Base-by-base conservation (phyloP, 164 flowering plant species). In the Tinospora cordifolia region DNA sequence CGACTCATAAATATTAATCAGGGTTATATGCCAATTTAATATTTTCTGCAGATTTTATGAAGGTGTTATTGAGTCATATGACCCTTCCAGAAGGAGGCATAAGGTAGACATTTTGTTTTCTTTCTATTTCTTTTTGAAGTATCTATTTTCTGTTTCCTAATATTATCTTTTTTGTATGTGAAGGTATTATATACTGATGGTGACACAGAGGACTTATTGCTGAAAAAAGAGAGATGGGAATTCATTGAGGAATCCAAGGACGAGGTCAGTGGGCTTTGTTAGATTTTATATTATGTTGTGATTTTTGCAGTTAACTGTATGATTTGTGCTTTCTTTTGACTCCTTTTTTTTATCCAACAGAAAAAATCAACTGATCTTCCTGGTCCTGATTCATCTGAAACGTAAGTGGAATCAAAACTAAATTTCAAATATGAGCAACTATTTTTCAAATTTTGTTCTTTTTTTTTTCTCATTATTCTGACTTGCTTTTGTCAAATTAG, bases 111-210 rank as follows among this genome's bases (percentile, higher is more conserved):
- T 65, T 22, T 41, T n/a, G 17, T 60, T 63, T 22, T 66, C 11
- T 39, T 1, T 7, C 21, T 30, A 30, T 62, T 49, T 0, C 46
- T 71, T 11, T 63, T 24, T 19, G 22, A 54, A 54, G 4, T 17
- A 1, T 36, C 8, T 64, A 67, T 36, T 63, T 40, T 64, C 1
- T 13, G 22, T 26, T 58, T 39, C 46, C 11, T 22, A 27, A 40
- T 17, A 66, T 9, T 41, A 39, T 70, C 40, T 6, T 10, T 26
- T 9, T 34, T 6, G 58, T 72, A 34, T 24, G 22, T 73, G 44
- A 68, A 93, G 98, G 84, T 93, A 60, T 8, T 71, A 9, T 93
- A 93, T 75, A 26, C 0, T 79, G 98, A 93, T 75, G 97, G 94
- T 24, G 98, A 93, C 72, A 64, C 66, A 69, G 98, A 93, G 76